Evolutionary conservation across 768 basidiomycete genomes (phyloP), one percentile per base, ranked within the genome.

Genomic region (Pulveroboletus sp.): DNA sequence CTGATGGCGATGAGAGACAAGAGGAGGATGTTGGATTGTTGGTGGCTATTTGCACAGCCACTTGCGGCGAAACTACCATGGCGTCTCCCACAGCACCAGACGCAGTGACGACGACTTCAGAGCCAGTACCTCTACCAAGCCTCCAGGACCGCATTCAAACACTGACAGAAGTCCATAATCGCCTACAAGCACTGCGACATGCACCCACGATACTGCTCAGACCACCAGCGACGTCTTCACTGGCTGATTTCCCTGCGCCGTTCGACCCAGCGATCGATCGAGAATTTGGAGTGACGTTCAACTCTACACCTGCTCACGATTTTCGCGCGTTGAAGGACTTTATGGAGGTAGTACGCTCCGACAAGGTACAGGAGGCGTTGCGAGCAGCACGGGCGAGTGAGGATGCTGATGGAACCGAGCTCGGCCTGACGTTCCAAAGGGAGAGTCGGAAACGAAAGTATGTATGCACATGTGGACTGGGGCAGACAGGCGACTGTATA

Each of bases 361-460:
- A 77, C 41, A 68, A 70, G 6, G 72, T 81, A 6, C 86, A 89
- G 63, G 70, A 76, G 0, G 85, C 84, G 3, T 67, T 89, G 46
- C 66, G 63, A 33, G 69, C 71, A 5, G 85, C 84, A 18, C 69
- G 68, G 40, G 74, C 76, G 21, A 85, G 85, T 50, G 76, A 82
- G 59, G 64, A 70, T 28, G 62, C 64, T 27, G 85, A 87, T 64
- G 65, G 67, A 14, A 74, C 69, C 17, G 78, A 77, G 37, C 69
- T 86, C 40, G 70, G 69, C 43, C 62, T 71, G 49, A 68, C 72
- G 50, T 60, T 71, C 26, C 71, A 79, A 47, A 71, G 79, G 52
- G 75, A 80, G 45, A 74, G 64, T 37, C 73, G 78, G 59, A 86
- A 80, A 61, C 75, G 77, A 65, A 77, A 77, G 86, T 83, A 58